Evolutionary conservation across 208 protist species (phyloP), one percentile per base, ranked within the genome.

Genomic region (Angomonas ambiguus): DNA sequence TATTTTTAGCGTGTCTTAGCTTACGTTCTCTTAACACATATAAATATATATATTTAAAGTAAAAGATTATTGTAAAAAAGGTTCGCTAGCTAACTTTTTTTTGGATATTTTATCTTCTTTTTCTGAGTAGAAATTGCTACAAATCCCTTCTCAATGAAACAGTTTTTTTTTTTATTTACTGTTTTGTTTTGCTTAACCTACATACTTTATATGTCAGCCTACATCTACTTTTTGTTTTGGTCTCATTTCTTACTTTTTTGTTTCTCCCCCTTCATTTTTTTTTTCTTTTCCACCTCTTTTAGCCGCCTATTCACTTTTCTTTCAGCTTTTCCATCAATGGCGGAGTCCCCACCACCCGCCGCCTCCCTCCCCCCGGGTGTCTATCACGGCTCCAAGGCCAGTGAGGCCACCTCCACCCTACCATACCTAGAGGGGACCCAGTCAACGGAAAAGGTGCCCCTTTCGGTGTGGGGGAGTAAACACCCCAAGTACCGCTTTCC

Each of bases 311-410:
- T 32, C 63, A 49, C 42, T 69, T 57, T 49, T 66, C 34, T 65
- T 24, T 75, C 58, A 65, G 34, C 56, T 38, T 28, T 69, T 60
- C 32, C 60, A 48, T 60, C 6, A 56, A 62, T 57, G 31, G 62
- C 55, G 48, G 58, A 67, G 16, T 20, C 30, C 27, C 55, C 51
- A 11, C 41, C 41, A 11, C 41, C 41, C 49, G 11, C 49, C 49
- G 6, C 49, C 49, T 42, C 35, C 41, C 38, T 55, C 42, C 32
- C 51, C 22, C 27, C 41, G 31, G 35, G 35, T 5, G 13, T 41
- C 35, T 41, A 41, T 13, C 8, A 13, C 35, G 35, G 13, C 35
- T 13, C 8, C 35, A 41, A 41, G 35, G 13, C 35, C 35, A 41
- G 35, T 13, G n/a, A n/a, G n/a, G 13, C 35, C 8, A 41, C 8